phyloP scores from a whole-genome alignment of 495 filamentous ascomycete species.

The Parmelia sp. region DNA sequence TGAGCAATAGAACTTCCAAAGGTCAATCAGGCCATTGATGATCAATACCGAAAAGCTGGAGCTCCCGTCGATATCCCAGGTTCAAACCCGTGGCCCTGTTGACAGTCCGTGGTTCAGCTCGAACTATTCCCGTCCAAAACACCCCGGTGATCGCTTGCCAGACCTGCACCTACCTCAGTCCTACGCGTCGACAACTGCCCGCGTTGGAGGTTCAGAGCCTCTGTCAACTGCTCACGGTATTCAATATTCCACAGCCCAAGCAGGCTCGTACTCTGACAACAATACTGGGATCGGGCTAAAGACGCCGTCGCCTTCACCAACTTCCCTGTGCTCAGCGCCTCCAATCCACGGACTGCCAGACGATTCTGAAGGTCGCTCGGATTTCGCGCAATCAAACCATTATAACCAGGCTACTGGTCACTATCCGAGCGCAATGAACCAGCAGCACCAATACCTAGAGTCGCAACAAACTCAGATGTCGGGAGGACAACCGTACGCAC shows the following conservation, averaged over 20 bases:
- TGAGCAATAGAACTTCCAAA: conserved; percentile 19
- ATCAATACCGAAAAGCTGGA: conserved; percentile 92
- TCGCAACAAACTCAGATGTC: conserved; percentile 76
- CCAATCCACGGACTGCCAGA: conserved; percentile 22
- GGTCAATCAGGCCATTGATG: conserved; percentile 36
- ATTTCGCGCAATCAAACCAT: conserved; percentile 18
- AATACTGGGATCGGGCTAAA: conserved; percentile 26
- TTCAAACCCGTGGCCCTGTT: conserved; percentile 80
- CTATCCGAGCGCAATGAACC: conserved; percentile 59
- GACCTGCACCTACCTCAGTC: conserved; percentile 65
- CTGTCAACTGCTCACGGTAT: conserved; percentile 47
- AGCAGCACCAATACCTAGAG: conserved; percentile 74
- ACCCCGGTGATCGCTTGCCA: conserved; percentile 70
- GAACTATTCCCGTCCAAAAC: conserved; percentile 60
- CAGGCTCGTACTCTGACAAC: conserved; percentile 17
- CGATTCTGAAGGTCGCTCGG: conserved; percentile 21
- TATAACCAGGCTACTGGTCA: conserved; percentile 9
- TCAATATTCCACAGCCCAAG: conserved; percentile 36
- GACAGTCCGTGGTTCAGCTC: conserved; percentile 73
- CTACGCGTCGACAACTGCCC: conserved; percentile 49
- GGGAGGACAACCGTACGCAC: conserved; percentile 68
- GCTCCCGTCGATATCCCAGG: conserved; percentile 87
- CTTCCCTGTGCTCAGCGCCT: conserved; percentile 29
- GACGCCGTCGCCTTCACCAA: conserved; percentile 42
- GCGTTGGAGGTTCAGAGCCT: conserved; percentile 38